Base-by-base conservation (phyloP, 2,329 filamentous ascomycete genomes). In the Colletotrichum sp. region DNA sequence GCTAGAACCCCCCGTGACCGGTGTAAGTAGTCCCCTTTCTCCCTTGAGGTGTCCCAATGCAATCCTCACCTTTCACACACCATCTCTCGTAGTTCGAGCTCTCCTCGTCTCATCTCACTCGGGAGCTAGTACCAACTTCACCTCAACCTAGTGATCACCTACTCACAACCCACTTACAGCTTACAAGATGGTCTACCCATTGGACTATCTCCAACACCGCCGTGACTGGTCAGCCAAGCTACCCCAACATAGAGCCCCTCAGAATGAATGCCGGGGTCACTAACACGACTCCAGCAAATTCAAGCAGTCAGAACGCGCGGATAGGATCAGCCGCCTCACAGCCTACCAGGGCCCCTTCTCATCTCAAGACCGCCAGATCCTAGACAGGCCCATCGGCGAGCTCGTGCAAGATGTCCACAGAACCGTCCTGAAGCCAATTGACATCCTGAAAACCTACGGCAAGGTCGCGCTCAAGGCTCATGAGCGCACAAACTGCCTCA, bases 381-480 rank as follows among this genome's bases (percentile, higher is more conserved):
- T 98, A 72, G 87, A 92, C 75, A 93, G 91, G 76, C 91, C 95
- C 16, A 97, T 98, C 76, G 91, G 94, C 78, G 89, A 94, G 73
- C 91, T 98, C 5, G 96, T 98, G 8, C 85, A 92, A 76, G 91
- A 94, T 85, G 94, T 98, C 5, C 95, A 96, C 36, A 89, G 91
- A n/a, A 90, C 92, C 60, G 85, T 88, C 69, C 87, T 92, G 65
- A 89, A 90, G 15, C 93, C 96, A 0, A 83, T 93, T 28, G 92
- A 95, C 76, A 91, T 98, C 62, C 91, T 98, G n/a, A 92, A 89
- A 75, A 92, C 95, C 13, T 98, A 98, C 83, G 94, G 94, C 80
- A 98, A 97, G 84, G 93, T 96, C 24, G 94, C 96, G 0, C 83
- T 98, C 68, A 93, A 93, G 81, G 96, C 95, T 2, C 96, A 98